Evolutionary conservation across 805 yeast genomes (phyloP).

Genomic region (Starmera caribaea): DNA sequence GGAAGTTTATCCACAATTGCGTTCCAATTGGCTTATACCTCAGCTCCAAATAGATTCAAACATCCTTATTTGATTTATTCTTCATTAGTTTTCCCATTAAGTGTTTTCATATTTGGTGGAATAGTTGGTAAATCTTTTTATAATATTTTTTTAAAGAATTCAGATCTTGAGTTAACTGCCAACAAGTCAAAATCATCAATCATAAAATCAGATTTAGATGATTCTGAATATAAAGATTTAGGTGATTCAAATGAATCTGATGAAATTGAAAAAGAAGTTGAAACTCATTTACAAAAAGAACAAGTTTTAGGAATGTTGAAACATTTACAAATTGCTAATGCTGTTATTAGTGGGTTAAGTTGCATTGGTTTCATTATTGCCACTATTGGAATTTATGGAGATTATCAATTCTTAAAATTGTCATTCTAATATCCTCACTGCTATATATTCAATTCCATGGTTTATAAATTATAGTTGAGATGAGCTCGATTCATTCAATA

Average conservation of each 20-base stretch:
- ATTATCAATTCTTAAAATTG: no score
- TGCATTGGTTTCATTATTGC: slow-evolving; percentile 39
- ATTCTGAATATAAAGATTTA: slow-evolving; percentile 34
- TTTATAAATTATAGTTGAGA: no score
- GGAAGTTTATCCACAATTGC: slow-evolving; percentile 41
- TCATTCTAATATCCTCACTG: no score
- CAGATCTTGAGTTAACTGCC: slow-evolving; percentile 5
- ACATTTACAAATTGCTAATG: slow-evolving; percentile 26
- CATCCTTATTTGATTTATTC: slow-evolving; percentile 67
- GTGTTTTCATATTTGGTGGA: slow-evolving; percentile 7
- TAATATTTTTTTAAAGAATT: slow-evolving; percentile 5
- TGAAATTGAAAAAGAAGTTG: slow-evolving; percentile 33
- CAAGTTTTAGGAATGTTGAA: slow-evolving; percentile 23
- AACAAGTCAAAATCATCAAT: slow-evolving; percentile 18
- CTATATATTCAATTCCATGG: no score
- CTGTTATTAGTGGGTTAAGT: slow-evolving; percentile 30
- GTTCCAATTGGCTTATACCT: slow-evolving; percentile 45
- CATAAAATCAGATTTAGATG: slow-evolving; percentile 33
- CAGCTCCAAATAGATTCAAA: slow-evolving; percentile 44
- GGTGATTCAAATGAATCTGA: slow-evolving; percentile 22
- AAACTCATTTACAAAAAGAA: slow-evolving; percentile 30
- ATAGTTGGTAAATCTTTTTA: slow-evolving; percentile 4
- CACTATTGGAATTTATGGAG: slow-evolving; percentile 50
- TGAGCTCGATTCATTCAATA: no score
- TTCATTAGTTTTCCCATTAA: slow-evolving; percentile 16